phyloP scores from a whole-genome alignment of 257 asterid species.

The Nicotiana obtusifolia region DNA sequence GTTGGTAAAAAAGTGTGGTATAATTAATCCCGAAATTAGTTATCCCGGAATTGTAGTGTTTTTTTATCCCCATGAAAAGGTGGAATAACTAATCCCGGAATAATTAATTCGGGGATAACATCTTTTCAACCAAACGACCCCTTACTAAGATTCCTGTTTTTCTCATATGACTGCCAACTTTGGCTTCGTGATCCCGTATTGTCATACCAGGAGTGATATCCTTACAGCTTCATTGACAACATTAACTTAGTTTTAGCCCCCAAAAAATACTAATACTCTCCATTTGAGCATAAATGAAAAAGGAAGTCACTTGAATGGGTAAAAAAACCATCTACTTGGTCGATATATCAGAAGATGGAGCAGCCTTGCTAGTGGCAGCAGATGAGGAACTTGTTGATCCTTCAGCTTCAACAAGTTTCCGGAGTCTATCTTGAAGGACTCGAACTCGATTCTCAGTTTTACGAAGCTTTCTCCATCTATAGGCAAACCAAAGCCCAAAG shows the following conservation, averaged over 20 bases:
- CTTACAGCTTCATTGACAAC: not conserved
- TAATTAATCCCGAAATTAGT: no score
- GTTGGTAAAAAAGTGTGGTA: no score
- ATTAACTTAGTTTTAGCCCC: not conserved
- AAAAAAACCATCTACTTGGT: conserved; percentile 19
- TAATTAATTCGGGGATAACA: no score
- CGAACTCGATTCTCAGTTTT: conserved; percentile 71
- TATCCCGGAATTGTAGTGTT: no score
- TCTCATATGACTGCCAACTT: not conserved
- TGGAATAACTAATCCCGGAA: no score
- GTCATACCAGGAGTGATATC: not conserved
- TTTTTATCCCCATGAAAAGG: no score
- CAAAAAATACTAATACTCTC: no score
- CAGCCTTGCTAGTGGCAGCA: conserved; percentile 17
- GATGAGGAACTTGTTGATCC: conserved; percentile 25
- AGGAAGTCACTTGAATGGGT: not conserved
- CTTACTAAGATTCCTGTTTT: no score
- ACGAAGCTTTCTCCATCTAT: conserved; percentile 73
- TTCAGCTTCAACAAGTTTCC: conserved; percentile 47
- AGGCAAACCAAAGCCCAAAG: conserved; percentile 63
- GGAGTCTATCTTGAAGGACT: conserved; percentile 58
- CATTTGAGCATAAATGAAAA: not conserved
- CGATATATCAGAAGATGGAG: conserved; percentile 28
- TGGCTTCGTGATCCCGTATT: not conserved
- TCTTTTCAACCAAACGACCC: no score